Evolutionary conservation across 2,329 filamentous ascomycete genomes (phyloP).

Genomic region (Chaetomiaceae sp.): DNA sequence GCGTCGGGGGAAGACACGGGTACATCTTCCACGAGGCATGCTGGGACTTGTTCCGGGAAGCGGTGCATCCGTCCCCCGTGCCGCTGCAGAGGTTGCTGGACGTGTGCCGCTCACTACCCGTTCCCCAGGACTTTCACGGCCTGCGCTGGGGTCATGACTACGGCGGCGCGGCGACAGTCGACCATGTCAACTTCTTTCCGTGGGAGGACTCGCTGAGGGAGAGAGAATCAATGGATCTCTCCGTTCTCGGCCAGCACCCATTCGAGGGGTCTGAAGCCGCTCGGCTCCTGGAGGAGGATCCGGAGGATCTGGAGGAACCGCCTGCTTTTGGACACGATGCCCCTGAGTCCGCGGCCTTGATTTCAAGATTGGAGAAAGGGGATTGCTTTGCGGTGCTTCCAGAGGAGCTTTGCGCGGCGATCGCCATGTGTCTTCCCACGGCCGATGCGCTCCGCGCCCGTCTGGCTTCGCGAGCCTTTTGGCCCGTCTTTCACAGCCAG

Average conservation of each 20-base stretch:
- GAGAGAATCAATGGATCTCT: no score
- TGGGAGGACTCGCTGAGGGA: neutral
- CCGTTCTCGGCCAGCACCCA: no score
- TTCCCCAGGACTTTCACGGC: no score
- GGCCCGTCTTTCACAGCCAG: neutral
- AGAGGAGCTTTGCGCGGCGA: neutral
- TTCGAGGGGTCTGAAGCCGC: no score
- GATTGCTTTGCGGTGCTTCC: neutral
- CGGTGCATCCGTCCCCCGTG: neutral
- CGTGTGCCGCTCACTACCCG: neutral
- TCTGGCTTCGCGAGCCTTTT: neutral
- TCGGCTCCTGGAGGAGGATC: no score
- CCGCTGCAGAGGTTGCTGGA: neutral
- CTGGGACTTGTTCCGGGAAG: slow-evolving; percentile 1
- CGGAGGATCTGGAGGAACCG: no score
- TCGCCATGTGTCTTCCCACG: neutral
- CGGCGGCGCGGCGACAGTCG: neutral
- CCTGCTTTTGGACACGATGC: no score
- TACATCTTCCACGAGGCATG: slow-evolving; percentile 4
- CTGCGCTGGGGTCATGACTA: neutral
- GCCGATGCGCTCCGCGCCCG: neutral
- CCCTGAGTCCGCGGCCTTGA: neutral
- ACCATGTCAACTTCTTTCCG: slow-evolving; percentile 1
- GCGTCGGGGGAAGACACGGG: no score
- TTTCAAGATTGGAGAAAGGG: no score